A percentile compares a stretch with the other conserved stretches of the same genome.
Evolutionary conservation across 2,329 filamentous ascomycete genomes (phyloP).

Genomic region (Incumbomyces lentus): DNA sequence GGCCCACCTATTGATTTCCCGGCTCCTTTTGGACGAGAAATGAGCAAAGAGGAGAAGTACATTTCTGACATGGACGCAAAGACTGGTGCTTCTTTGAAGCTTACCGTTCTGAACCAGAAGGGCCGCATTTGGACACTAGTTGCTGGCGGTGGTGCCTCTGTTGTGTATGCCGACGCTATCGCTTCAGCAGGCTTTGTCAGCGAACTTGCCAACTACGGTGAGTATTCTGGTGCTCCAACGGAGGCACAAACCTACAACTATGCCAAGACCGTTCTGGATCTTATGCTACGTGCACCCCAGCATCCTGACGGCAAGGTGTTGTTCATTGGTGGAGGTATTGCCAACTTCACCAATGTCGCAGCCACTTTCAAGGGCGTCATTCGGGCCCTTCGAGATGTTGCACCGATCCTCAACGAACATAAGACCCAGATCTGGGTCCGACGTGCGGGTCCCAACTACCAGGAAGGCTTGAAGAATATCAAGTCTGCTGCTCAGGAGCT

Average conservation of each 20-base stretch:
- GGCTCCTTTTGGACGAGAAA: slow-evolving; percentile 94
- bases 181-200: slow-evolving; percentile 89
- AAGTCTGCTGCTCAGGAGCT: slow-evolving; percentile 92
- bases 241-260: slow-evolving; percentile 99
- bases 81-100: slow-evolving; percentile 96
- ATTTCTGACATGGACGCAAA: slow-evolving; percentile 98
- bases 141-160: slow-evolving; percentile 97
- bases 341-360: slow-evolving; percentile 99
- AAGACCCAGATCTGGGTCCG: slow-evolving; percentile 96
- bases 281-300: slow-evolving; percentile 86
- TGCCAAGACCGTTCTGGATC: slow-evolving; percentile 87
- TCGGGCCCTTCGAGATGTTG: slow-evolving; percentile 82
- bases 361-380: slow-evolving; percentile 99
- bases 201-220: slow-evolving; percentile 97
- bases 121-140: slow-evolving; percentile 97
- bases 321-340: slow-evolving; percentile 99
- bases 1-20: slow-evolving; percentile 98
- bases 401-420: slow-evolving; percentile 80
- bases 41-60: slow-evolving; percentile 98
- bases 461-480: slow-evolving; percentile 99
- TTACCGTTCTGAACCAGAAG: slow-evolving; percentile 84
- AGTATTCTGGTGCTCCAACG: slow-evolving; percentile 97
- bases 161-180: slow-evolving; percentile 98
- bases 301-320: slow-evolving; percentile 90
- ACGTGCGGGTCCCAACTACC: slow-evolving; percentile 90